phyloP scores from a whole-genome alignment of 2,329 filamentous ascomycete species.

The Phialophora chinensis region DNA sequence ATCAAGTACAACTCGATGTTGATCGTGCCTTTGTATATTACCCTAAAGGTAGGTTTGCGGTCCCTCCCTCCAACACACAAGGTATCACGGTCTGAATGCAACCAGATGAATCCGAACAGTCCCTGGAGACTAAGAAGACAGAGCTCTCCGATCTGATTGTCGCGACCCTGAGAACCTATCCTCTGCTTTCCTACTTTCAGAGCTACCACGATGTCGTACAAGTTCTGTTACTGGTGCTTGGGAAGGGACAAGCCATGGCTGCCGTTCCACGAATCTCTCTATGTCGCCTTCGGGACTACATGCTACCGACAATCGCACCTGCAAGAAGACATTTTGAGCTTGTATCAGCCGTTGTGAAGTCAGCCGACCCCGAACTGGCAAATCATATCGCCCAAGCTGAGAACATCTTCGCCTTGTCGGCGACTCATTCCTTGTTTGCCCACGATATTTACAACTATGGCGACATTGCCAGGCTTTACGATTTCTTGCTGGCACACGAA shows the following conservation, averaged over 20 bases:
- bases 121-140: constrained; percentile 72
- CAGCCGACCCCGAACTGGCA: constrained; percentile 73
- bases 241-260: constrained; percentile 62
- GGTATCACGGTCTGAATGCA: constrained; percentile 28
- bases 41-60: constrained; percentile 75
- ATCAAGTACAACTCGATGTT: constrained; percentile 90
- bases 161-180: constrained; percentile 77
- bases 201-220: constrained; percentile 99
- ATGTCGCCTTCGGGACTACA: constrained; percentile 93
- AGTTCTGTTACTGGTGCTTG: constrained; percentile 86
- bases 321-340: constrained; percentile 85
- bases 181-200: constrained; percentile 93
- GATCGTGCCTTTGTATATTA: constrained; percentile 98
- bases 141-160: constrained; percentile 82
- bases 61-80: constrained; percentile 36
- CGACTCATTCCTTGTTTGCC: constrained; percentile 92
- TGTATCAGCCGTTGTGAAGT: constrained; percentile 78
- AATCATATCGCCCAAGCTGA: constrained; percentile 76
- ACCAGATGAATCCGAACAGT: constrained; percentile 69
- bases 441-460: constrained; percentile 91
- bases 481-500: constrained; percentile 84
- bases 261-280: constrained; percentile 82
- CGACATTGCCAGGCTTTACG: constrained; percentile 88
- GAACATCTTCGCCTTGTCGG: constrained; percentile 92
- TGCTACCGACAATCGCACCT: constrained; percentile 85